These are phyloP conservation scores for Salix udensis DNA, from an alignment of 345 rosid species.

Conservation along the genomic window DNA sequence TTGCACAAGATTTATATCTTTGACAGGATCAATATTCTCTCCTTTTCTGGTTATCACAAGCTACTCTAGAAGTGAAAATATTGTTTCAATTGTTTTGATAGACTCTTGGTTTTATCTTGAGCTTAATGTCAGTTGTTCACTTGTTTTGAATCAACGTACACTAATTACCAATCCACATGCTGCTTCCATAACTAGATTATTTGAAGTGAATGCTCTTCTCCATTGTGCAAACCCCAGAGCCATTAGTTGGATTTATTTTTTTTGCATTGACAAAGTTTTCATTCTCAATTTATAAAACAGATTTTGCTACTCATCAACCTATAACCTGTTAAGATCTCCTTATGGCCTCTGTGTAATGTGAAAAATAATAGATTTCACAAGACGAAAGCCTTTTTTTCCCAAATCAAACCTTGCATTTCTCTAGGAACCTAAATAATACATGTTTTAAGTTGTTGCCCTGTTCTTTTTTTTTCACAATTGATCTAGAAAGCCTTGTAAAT, in stretches of 20 bases:
- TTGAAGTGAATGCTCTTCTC: not conserved
- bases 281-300: not conserved
- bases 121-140: not conserved
- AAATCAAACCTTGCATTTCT: not conserved
- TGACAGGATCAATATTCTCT: not conserved
- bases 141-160: no score
- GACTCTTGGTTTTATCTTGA: not conserved
- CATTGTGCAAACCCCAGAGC: no score
- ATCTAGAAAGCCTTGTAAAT: not conserved
- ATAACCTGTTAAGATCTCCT: not conserved
- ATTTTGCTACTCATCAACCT: not conserved
- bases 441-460: not conserved
- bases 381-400: not conserved
- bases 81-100: not conserved
- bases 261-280: not conserved
- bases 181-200: not conserved
- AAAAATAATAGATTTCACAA: not conserved
- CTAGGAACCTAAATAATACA: not conserved
- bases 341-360: no score
- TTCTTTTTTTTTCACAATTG: not conserved
- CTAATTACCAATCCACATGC: no score
- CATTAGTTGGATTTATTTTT: not conserved
- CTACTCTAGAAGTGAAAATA: not conserved
- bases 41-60: not conserved
- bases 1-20: slow-evolving; percentile 5